Evolutionary conservation across 2,329 filamentous ascomycete species (phyloP).

Genomic region (Elsinoe ampelina): DNA sequence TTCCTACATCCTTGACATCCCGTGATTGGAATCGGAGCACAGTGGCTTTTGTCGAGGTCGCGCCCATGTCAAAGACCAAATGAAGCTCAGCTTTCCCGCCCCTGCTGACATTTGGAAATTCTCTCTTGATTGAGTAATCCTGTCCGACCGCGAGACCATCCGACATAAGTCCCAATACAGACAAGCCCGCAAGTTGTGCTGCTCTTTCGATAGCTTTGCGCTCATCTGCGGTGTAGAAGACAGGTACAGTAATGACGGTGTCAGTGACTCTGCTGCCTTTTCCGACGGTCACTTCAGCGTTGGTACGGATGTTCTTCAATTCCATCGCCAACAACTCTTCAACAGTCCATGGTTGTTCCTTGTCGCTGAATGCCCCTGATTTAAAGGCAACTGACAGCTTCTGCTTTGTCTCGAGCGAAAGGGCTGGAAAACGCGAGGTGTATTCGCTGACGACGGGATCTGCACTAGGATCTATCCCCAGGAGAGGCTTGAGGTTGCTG

Average conservation of each 20-base stretch:
- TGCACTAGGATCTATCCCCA: slow-evolving; percentile 52
- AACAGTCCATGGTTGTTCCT: slow-evolving; percentile 56
- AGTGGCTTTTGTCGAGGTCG: slow-evolving; percentile 85
- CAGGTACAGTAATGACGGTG: slow-evolving; percentile 77
- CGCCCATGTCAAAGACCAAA: slow-evolving; percentile 95
- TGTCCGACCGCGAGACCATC: slow-evolving; percentile 88
- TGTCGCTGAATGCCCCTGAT: slow-evolving; percentile 64
- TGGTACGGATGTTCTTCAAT: slow-evolving; percentile 79
- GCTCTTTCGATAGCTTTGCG: slow-evolving; percentile 77
- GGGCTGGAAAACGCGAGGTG: slow-evolving; percentile 63
- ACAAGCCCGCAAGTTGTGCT: slow-evolving; percentile 78
- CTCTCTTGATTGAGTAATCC: slow-evolving; percentile 87
- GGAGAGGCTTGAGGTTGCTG: slow-evolving; percentile 80
- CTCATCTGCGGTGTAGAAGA: slow-evolving; percentile 86
- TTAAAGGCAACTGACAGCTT: slow-evolving; percentile 70
- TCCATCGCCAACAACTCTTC: slow-evolving; percentile 97
- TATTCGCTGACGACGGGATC: slow-evolving; percentile 59
- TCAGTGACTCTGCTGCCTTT: slow-evolving; percentile 66
- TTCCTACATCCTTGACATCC: slow-evolving; percentile 81
- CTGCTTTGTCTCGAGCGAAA: slow-evolving; percentile 54
- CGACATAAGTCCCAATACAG: slow-evolving; percentile 73
- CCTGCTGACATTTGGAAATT: slow-evolving; percentile 75
- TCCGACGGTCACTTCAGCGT: slow-evolving; percentile 75
- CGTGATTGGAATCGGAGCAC: slow-evolving; percentile 82
- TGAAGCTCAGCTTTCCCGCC: slow-evolving; percentile 84